These are phyloP conservation scores for Cylindrodendrum hubeiense DNA, from an alignment of 2,329 filamentous ascomycete species.

Conservation along the genomic window DNA sequence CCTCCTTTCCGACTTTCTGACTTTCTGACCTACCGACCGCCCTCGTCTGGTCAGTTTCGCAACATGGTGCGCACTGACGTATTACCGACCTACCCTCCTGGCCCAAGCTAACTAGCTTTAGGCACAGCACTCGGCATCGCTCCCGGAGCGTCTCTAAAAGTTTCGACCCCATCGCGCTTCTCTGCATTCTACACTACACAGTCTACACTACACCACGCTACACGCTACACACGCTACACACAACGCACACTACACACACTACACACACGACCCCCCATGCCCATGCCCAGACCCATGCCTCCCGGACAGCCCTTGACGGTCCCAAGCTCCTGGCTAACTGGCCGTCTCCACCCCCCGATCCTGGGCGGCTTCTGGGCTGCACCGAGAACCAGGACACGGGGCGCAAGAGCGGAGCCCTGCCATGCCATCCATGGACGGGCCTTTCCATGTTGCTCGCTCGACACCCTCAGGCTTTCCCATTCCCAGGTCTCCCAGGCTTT, in stretches of 20 bases:
- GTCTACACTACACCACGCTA: background rate
- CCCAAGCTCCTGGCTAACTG: conserved; percentile 29
- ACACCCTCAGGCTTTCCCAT: conserved; percentile 21
- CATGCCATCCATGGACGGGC: conserved; percentile 29
- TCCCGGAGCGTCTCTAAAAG: conserved; percentile 40
- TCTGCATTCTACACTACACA: conserved; percentile 8
- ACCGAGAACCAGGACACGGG: conserved; percentile 45
- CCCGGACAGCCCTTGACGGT: conserved; percentile 25
- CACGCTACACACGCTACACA: conserved; percentile 16
- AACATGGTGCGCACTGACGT: conserved; percentile 14
- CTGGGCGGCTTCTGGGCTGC: conserved; percentile 39
- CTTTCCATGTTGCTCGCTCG: conserved; percentile 26
- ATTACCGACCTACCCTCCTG: conserved; percentile 5
- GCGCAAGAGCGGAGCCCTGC: conserved; percentile 31
- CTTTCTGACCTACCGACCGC: conserved; percentile 1
- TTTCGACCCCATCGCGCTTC: conserved; percentile 22
- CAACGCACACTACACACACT: conserved; percentile 15
- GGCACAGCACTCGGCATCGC: conserved; percentile 38
- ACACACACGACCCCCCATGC: conserved; percentile 17
- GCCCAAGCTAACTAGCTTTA: conserved; percentile 12
- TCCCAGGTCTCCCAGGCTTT: conserved; percentile 10
- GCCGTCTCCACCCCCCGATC: conserved; percentile 38
- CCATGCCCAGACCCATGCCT: conserved; percentile 19
- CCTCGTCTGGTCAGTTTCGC: conserved; percentile 3
- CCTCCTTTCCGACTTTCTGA: background rate